Percentiles rank a stretch among this genome's conserved stretches.
Evolutionary conservation across 495 filamentous ascomycete genomes (phyloP).

Genomic region (Penicillium odoratum): DNA sequence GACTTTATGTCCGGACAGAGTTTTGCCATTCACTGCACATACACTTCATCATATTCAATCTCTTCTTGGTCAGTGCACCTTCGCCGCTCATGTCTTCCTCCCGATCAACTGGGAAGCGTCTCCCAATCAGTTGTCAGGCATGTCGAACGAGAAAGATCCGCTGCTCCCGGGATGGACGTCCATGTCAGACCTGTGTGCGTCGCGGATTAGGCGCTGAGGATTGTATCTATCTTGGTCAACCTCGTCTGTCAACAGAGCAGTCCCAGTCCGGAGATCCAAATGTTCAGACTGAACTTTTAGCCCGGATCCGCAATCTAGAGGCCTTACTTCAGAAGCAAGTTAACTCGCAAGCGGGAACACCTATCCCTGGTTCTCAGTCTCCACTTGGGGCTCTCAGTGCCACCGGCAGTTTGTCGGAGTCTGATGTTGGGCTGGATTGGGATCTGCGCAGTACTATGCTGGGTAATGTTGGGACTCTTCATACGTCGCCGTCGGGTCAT

Average conservation of each 20-base stretch:
- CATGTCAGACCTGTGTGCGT: conserved; percentile 43
- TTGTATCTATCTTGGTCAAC: conserved; percentile 44
- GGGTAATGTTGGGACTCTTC: conserved; percentile 32
- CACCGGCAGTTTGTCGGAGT: conserved; percentile 34
- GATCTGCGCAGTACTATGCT: conserved; percentile 25
- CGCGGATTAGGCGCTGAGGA: conserved; percentile 43
- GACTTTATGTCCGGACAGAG: conserved; percentile 7
- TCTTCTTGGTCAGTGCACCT: not conserved
- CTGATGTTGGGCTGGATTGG: conserved; percentile 23
- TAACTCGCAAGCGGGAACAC: conserved; percentile 21
- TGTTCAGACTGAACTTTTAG: conserved; percentile 38
- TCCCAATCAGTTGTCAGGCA: conserved; percentile 46
- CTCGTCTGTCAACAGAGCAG: conserved; percentile 38
- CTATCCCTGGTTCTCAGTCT: conserved; percentile 25
- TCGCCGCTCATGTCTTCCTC: conserved; percentile 23
- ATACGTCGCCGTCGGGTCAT: conserved; percentile 40
- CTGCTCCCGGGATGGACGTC: conserved; percentile 43
- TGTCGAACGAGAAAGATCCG: conserved; percentile 44
- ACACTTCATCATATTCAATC: not conserved
- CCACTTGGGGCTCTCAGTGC: conserved; percentile 34
- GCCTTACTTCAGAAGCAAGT: conserved; percentile 40
- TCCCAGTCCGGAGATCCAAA: conserved; percentile 23
- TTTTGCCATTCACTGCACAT: not conserved
- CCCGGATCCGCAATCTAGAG: conserved; percentile 41
- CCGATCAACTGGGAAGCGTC: conserved; percentile 36